Percentiles rank a stretch among this genome's conserved stretches.
These are phyloP conservation scores for Colletotrichum endophyticum DNA, from an alignment of 2,329 filamentous ascomycete genomes.

Conservation along the genomic window DNA sequence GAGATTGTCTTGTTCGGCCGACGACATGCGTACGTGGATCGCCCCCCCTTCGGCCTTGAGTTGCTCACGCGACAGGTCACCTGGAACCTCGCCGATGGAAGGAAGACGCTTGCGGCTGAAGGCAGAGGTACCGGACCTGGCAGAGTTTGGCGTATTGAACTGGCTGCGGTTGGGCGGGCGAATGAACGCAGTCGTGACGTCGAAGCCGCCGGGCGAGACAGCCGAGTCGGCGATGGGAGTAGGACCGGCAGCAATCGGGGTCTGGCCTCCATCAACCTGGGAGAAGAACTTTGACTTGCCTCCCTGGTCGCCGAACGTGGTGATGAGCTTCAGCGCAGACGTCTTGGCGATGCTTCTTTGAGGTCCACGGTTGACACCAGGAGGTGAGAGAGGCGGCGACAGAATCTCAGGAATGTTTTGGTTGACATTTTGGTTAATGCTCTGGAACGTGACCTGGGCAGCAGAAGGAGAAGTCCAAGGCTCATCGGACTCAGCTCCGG, in stretches of 20 bases:
- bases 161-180: constrained; percentile 71
- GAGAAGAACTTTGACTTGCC: constrained; percentile 68
- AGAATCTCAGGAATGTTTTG: constrained; percentile 65
- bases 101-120: constrained; percentile 71
- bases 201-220: constrained; percentile 71
- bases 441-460: constrained; percentile 61
- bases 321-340: constrained; percentile 88
- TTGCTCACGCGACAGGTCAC: constrained; percentile 32
- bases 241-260: constrained; percentile 80
- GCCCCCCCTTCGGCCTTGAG: constrained; percentile 12
- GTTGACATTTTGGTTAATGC: constrained; percentile 53
- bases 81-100: constrained; percentile 75
- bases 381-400: constrained; percentile 77
- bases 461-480: constrained; percentile 89
- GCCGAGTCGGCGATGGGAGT: constrained; percentile 88
- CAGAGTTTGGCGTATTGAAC: constrained; percentile 73
- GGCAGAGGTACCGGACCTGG: constrained; percentile 61
- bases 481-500: constrained; percentile 81
- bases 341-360: constrained; percentile 75
- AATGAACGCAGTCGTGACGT: constrained; percentile 70
- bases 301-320: constrained; percentile 74
- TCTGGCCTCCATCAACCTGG: constrained; percentile 62
- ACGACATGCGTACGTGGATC: constrained; percentile 38
- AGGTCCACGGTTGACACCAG: constrained; percentile 63
- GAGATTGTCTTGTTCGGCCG: constrained; percentile 47